These are phyloP conservation scores for Amanita polypyramis DNA, from an alignment of 768 basidiomycete genomes.

Conservation along the genomic window DNA sequence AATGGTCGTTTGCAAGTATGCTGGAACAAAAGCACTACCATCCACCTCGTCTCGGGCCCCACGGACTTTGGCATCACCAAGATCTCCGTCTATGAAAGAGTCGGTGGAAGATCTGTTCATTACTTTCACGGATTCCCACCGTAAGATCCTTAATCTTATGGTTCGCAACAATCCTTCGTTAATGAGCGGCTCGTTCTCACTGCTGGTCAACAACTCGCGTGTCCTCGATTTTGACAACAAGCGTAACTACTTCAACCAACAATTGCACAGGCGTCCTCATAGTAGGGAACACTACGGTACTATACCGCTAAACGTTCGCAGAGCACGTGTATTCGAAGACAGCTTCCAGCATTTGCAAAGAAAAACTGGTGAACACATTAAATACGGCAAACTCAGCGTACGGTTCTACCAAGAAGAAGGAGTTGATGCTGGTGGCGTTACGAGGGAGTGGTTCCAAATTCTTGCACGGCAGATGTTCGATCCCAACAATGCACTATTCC, in stretches of 20 bases:
- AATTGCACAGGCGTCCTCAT: slow-evolving; percentile 76
- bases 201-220: slow-evolving; percentile 90
- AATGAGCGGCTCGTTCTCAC: slow-evolving; percentile 96
- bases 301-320: slow-evolving; percentile 80
- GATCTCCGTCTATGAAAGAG: slow-evolving; percentile 58
- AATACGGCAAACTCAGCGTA: slow-evolving; percentile 93
- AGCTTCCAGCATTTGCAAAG: slow-evolving; percentile 89
- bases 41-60: slow-evolving; percentile 37
- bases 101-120: slow-evolving; percentile 89
- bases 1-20: slow-evolving; percentile 98
- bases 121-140: slow-evolving; percentile 85
- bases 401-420: slow-evolving; percentile 97
- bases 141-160: slow-evolving; percentile 93
- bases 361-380: slow-evolving; percentile 91
- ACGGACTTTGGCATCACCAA: slow-evolving; percentile 59
- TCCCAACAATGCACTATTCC: slow-evolving; percentile 96
- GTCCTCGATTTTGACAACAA: slow-evolving; percentile 99
- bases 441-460: slow-evolving; percentile 98
- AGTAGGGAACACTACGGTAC: slow-evolving; percentile 74
- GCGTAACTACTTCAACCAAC: slow-evolving; percentile 90
- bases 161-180: slow-evolving; percentile 96
- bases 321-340: slow-evolving; percentile 92
- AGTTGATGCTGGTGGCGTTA: slow-evolving; percentile 96
- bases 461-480: slow-evolving; percentile 98
- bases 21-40: slow-evolving; percentile 51